These are phyloP conservation scores for Trametes meyenii DNA, from an alignment of 768 basidiomycete species.

Conservation along the genomic window DNA sequence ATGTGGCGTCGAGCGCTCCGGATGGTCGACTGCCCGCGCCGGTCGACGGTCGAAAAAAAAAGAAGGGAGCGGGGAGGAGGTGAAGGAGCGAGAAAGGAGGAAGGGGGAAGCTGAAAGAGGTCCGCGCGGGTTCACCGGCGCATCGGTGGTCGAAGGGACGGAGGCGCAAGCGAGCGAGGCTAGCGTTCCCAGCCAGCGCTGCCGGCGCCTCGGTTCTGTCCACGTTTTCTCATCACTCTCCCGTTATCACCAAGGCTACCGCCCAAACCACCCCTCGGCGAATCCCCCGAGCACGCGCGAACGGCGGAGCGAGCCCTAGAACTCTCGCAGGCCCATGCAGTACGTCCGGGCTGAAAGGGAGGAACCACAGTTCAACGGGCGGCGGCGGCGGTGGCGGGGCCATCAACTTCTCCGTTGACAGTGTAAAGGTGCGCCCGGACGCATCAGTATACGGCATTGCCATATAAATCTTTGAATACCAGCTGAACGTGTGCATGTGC, in stretches of 20 bases:
- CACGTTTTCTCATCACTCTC: slow-evolving; percentile 18
- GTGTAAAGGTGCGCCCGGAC: slow-evolving; percentile 7
- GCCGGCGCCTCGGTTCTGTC: slow-evolving; percentile 1
- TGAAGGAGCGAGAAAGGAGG: neutral
- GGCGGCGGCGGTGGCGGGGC: slow-evolving; percentile 1
- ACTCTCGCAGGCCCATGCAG: neutral
- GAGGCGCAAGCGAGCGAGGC: neutral
- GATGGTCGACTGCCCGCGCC: neutral
- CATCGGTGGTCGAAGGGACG: slow-evolving; percentile 10
- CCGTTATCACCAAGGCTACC: slow-evolving; percentile 20
- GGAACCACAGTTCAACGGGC: neutral
- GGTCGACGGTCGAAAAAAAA: neutral
- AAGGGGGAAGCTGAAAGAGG: neutral
- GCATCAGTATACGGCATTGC: neutral
- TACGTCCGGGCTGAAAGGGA: neutral
- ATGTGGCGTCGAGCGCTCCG: slow-evolving; percentile 24
- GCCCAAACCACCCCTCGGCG: neutral
- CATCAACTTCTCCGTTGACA: slow-evolving; percentile 16
- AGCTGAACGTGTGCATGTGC: neutral
- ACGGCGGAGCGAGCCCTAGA: neutral
- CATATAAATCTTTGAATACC: neutral
- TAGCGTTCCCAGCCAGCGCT: slow-evolving; percentile 17
- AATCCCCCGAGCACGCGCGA: neutral
- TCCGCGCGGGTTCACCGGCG: slow-evolving; percentile 10
- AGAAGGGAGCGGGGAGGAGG: neutral